Evolutionary conservation across 1,139 yeast genomes (phyloP), one percentile per base, ranked within the genome.

Genomic region (Sugiyamaella xylanicola): DNA sequence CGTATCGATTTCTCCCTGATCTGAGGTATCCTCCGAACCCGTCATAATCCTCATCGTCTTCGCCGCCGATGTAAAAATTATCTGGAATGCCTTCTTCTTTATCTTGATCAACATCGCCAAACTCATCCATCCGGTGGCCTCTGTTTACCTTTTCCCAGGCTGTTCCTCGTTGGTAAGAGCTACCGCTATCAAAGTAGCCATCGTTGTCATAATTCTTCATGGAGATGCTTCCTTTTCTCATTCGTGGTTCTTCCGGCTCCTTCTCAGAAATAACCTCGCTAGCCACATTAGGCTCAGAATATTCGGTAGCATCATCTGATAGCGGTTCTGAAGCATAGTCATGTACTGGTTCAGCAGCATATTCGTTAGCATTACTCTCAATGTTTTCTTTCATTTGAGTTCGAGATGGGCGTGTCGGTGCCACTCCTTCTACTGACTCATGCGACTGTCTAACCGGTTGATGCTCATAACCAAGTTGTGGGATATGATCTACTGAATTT

Each of bases 1-100:
- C 47, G 19, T 52, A 39, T 48, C 52, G 5, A 22, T 13, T 4
- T 25, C 20, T 46, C 15, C 41, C 50, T 16, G 32, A 11, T 15
- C 21, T 35, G 20, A 32, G 22, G 22, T 46, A 46, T 19, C 42
- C 21, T 9, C 19, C 21, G 9, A 50, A 7, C 1, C 39, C 42
- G 8, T 45, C 52, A 5, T 32, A 5, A 16, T 52, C 56, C 7
- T 52, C 54, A 5, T 47, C 55, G 16, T 53, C 43, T 25, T 27
- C 56, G 11, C 42, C 48, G 15, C 55, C 57, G 32, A 41, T 27
- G n/a, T 44, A 40, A 25, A 39, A 29, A 3, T 44, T 46, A 19
- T 45, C 54, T 4, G 54, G 54, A 16, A 45, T 27, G 2, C 45
- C 50, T 13, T 45, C 54, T 36, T 45, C 44, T 15, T 16, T 44